A percentile compares a stretch with the other conserved stretches of the same genome.
Evolutionary conservation across 345 rosid genomes (phyloP).

Genomic region (Hibiscus tridactylites): DNA sequence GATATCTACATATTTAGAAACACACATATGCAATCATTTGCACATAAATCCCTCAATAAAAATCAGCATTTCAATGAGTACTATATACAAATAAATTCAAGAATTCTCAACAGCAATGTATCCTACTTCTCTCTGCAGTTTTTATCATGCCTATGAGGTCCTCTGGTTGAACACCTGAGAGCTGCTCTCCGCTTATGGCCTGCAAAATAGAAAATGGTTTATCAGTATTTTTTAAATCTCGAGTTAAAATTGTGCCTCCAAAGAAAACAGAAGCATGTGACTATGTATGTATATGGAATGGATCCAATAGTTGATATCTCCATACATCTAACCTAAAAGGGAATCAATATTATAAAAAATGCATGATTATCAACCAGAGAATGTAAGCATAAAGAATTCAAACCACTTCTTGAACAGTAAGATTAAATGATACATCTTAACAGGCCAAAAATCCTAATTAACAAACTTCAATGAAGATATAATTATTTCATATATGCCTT

Average conservation of each 20-base stretch:
- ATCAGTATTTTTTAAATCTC: background rate
- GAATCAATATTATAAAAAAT: background rate
- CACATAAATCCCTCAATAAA: background rate
- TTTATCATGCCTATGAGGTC: constrained; percentile 71
- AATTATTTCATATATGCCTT: background rate
- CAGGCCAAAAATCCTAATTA: background rate
- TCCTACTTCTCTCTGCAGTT: constrained; percentile 77
- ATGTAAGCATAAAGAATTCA: background rate
- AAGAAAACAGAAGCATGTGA: background rate
- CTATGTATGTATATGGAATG: background rate
- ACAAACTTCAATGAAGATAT: background rate
- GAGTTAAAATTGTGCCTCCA: background rate
- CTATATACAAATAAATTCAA: constrained; percentile 6
- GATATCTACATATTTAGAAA: constrained; percentile 43
- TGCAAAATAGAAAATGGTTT: constrained; percentile 20
- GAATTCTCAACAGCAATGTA: constrained; percentile 5
- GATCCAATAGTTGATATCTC: background rate
- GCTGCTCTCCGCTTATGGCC: constrained; percentile 41
- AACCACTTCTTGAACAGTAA: background rate
- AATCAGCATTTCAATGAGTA: background rate
- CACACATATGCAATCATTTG: background rate
- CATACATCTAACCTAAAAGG: background rate
- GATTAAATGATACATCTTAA: background rate
- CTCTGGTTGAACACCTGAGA: constrained; percentile 45
- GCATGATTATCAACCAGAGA: background rate